Evolutionary conservation across 441 rosid species (phyloP).

Genomic region (Gossypium laxum): DNA sequence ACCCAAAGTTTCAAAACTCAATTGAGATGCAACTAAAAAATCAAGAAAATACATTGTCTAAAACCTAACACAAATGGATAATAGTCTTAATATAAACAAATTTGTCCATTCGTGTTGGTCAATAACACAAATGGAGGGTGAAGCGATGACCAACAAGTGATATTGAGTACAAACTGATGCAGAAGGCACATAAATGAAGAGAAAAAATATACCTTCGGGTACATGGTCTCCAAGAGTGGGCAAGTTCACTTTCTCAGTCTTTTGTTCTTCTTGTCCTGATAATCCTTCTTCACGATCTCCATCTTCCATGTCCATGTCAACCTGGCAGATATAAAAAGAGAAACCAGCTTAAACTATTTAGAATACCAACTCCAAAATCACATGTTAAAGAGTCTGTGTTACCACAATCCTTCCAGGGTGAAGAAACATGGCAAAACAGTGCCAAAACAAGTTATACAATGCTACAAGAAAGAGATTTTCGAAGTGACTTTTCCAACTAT

Average conservation of each 20-base stretch:
- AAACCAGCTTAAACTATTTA: background rate
- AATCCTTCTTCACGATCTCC: slow-evolving; percentile 31
- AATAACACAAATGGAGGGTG: background rate
- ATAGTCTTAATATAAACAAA: background rate
- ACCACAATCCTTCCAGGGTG: background rate
- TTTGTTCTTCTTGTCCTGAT: slow-evolving; percentile 33
- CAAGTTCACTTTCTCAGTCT: slow-evolving; percentile 24
- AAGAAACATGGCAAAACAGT: background rate
- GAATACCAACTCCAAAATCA: background rate
- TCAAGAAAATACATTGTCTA: background rate
- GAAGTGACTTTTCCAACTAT: background rate
- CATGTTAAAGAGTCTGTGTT: background rate
- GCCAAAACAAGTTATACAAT: background rate
- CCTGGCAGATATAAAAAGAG: slow-evolving; percentile 30
- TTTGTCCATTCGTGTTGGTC: no score
- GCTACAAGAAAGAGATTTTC: background rate
- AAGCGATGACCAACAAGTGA: background rate
- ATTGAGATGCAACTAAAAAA: background rate
- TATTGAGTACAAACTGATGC: background rate
- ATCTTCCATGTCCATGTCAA: slow-evolving; percentile 94
- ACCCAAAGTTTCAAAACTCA: background rate
- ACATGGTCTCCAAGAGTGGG: slow-evolving; percentile 25
- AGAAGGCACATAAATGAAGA: background rate
- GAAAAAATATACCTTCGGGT: slow-evolving; percentile 36
- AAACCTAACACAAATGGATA: background rate